Percentiles rank a stretch among this genome's conserved stretches.
These are phyloP conservation scores for Vaccinium macrocarpon DNA, from an alignment of 148 eudicot genomes.

Conservation along the genomic window DNA sequence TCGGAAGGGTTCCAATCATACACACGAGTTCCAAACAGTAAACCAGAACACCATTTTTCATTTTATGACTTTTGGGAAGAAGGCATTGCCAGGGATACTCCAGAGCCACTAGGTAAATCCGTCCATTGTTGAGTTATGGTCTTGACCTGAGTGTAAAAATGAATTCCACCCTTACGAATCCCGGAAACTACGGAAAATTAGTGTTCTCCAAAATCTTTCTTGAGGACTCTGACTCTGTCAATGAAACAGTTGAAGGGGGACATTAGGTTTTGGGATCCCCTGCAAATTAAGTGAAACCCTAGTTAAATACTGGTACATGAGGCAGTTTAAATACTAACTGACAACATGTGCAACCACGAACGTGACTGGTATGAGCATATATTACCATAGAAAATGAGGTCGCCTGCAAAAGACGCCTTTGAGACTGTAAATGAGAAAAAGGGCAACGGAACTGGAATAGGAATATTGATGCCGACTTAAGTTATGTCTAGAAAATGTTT, in stretches of 20 bases:
- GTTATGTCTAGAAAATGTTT: neutral
- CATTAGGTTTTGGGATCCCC: too few species aligned
- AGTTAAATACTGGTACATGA: neutral
- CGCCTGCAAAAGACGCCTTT: too few species aligned
- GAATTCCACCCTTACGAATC: conserved; percentile 77
- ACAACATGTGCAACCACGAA: neutral
- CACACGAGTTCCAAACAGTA: neutral
- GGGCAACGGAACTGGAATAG: conserved; percentile 92
- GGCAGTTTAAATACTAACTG: neutral
- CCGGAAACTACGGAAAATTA: too few species aligned
- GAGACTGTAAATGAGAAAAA: conserved; percentile 97
- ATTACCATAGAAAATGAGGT: conserved; percentile 91
- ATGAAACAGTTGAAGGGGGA: too few species aligned
- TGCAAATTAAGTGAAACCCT: conserved; percentile 17
- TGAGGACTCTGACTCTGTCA: too few species aligned
- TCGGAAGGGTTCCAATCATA: neutral
- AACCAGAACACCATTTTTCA: neutral
- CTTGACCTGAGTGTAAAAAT: conserved; percentile 84
- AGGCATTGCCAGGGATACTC: conserved; percentile 95
- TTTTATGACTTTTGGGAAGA: conserved; percentile 68
- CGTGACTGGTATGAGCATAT: neutral
- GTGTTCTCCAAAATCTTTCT: too few species aligned
- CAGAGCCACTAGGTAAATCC: conserved; percentile 64
- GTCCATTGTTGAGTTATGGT: conserved; percentile 97
- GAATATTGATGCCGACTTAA: conserved; percentile 93